Evolutionary conservation across 2,329 filamentous ascomycete genomes (phyloP), one percentile per base, ranked within the genome.

Genomic region (Pseudogymnoascus sp.): DNA sequence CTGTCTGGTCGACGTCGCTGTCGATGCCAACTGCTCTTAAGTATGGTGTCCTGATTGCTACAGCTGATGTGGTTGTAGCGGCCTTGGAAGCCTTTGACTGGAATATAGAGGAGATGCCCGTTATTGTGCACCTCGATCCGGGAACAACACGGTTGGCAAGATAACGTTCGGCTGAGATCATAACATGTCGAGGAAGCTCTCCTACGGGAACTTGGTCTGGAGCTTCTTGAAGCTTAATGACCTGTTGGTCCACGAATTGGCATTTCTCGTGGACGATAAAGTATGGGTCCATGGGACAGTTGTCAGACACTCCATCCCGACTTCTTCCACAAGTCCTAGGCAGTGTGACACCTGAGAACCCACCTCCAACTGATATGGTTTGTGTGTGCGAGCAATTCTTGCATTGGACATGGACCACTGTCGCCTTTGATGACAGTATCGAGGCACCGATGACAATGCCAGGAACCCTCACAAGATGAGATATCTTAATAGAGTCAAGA

Each of bases 91-190:
- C 89, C 76, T 97, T 97, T 70, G 88, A 89, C 75, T 97, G 91
- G 76, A 97, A 99, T 72, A 97, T 97, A 31, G 93, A 97, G 79
- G 97, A 99, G 35, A 99, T 91, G 19, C 95, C 95, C 85, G 95
- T 97, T 17, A 99, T 83, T 2, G 92, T 96, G 75, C 95, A 99
- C 74, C 93, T 84, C 61, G 93, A 96, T 31, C 95, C 95, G 5
- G 95, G 95, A 3, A 99, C 93, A 2, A 99, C 95, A 61, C 92
- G 86, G 74, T 99, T 99, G 10, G 93, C 95, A 57, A 99, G 80
- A 73, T 97, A 97, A 62, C 95, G 85, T 73, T 99, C 95, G n/a
- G 95, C 95, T 0, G 93, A 96, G 66, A 99, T 90, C 66, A 97
- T 84, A 53, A 99, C 96, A 71, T 99, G 95, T 44, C 95, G 84